These are phyloP conservation scores for Fistulinella prunicolor DNA, from an alignment of 768 basidiomycete species.

Conservation along the genomic window DNA sequence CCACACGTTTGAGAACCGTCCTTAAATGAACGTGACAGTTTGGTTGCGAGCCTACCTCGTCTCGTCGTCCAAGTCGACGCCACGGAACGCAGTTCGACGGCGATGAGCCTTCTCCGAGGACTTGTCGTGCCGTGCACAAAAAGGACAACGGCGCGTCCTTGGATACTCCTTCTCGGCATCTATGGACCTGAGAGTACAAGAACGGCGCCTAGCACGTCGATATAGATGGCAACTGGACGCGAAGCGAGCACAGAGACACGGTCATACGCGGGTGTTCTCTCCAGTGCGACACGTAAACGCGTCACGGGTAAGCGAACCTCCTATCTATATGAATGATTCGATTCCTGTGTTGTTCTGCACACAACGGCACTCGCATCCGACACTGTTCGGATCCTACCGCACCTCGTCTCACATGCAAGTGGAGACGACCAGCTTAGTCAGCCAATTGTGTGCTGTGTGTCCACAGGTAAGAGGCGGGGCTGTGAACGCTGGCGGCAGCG, in stretches of 20 bases:
- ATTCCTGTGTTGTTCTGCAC: constrained; percentile 6
- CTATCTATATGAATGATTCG: constrained; percentile 10
- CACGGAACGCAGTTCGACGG: not conserved
- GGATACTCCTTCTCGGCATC: not conserved
- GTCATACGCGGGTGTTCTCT: not conserved
- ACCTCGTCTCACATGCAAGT: not conserved
- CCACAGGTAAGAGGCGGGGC: not conserved
- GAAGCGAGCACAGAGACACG: not conserved
- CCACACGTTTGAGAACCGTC: not conserved
- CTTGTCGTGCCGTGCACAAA: not conserved
- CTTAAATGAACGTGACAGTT: not conserved
- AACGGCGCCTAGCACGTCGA: not conserved
- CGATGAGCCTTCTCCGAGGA: constrained; percentile 11
- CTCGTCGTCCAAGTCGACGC: not conserved
- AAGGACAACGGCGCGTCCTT: not conserved
- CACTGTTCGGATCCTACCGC: not conserved
- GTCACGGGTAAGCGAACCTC: constrained; percentile 11
- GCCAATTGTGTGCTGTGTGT: not conserved
- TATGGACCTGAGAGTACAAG: constrained; percentile 1
- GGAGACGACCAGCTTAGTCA: not conserved
- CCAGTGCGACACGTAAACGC: constrained; percentile 3
- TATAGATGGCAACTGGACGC: not conserved
- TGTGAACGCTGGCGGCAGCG: constrained; percentile 6
- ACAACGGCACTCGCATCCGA: not conserved
- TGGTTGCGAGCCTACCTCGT: constrained; percentile 3